These are phyloP conservation scores for Cornus controversa DNA, from an alignment of 148 eudicot genomes.

Conservation along the genomic window DNA sequence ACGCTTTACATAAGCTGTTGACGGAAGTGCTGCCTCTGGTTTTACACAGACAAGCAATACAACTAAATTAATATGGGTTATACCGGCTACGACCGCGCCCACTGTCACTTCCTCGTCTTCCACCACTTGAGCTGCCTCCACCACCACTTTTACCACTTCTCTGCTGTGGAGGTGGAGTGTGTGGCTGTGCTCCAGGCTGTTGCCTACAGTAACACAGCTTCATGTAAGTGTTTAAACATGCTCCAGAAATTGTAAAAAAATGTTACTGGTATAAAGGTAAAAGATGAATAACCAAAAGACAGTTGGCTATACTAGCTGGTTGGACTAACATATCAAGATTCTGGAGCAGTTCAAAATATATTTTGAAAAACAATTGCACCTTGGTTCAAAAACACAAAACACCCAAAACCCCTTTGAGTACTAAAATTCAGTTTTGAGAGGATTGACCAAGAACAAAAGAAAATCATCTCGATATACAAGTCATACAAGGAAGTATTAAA, in stretches of 20 bases:
- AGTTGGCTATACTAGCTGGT: no score
- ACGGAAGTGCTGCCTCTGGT: background rate
- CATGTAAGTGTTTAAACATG: background rate
- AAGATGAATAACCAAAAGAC: background rate
- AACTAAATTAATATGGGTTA: constrained; percentile 57
- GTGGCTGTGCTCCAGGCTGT: constrained; percentile 71
- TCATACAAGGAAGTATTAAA: background rate
- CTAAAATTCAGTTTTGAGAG: background rate
- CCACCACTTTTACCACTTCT: constrained; percentile 53
- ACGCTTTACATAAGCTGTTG: background rate
- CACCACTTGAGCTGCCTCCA: constrained; percentile 60
- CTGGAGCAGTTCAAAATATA: no score
- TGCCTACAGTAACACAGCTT: constrained; percentile 49
- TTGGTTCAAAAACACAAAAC: no score
- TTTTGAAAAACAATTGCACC: no score
- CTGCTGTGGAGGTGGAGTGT: constrained; percentile 54
- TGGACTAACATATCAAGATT: no score
- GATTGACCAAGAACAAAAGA: background rate
- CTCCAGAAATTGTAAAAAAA: background rate
- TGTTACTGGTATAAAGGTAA: no score
- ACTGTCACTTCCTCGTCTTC: constrained; percentile 53
- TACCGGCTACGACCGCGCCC: constrained; percentile 76
- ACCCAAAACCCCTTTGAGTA: no score
- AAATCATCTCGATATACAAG: background rate
- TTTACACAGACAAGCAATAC: constrained; percentile 8